Base-by-base conservation (phyloP, 2,329 filamentous ascomycete genomes). In the Xylariaceae sp. region DNA sequence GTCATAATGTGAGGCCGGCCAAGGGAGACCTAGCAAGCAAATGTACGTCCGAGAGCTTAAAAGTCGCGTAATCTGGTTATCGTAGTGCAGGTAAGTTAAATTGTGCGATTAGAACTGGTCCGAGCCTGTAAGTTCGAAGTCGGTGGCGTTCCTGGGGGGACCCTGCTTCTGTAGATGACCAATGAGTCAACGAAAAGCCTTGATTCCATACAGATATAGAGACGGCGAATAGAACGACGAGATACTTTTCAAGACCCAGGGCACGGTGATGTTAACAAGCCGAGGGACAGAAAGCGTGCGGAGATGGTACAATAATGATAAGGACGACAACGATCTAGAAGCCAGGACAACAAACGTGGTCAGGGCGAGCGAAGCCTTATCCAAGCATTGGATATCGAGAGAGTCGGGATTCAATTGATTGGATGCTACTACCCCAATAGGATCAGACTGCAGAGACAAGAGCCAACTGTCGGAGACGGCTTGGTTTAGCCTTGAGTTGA, bases 1-100 rank as follows among this genome's bases (percentile, higher is more conserved):
- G 63, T 60, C 67, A 70, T 70, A 41, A 48, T 47, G 11, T 30
- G 11, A 47, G 32, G 41, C 44, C 30, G 40, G 32, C 8, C 48
- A 32, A 32, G 34, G 11, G 45, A 34, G 37, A 27, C 19, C 27
- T 39, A 12, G 51, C n/a, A 48, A 48, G 26, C 37, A 6, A 39
- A 47, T 39, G 19, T 43, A 32, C 50, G 19, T 41, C 2, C 8
- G 11, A 29, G 27, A 40, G 11, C 6, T 32, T 55, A 47, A 35
- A 55, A 53, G 59, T 12, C 31, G 34, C 47, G 26, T 8, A 32
- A 6, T 45, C 35, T 47, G 47, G 27, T 34, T 57, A 53, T 47
- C 46, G 37, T 37, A 27, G 31, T 4, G 49, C 39, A 27, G 6
- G 48, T n/a, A 43, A 9, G 31, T 61, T 59, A 59, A 59, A 60